Percentiles rank a stretch among this genome's conserved stretches.
phyloP scores from a whole-genome alignment of 192 early-diverging fungal genomes.

The Podila minutissima region DNA sequence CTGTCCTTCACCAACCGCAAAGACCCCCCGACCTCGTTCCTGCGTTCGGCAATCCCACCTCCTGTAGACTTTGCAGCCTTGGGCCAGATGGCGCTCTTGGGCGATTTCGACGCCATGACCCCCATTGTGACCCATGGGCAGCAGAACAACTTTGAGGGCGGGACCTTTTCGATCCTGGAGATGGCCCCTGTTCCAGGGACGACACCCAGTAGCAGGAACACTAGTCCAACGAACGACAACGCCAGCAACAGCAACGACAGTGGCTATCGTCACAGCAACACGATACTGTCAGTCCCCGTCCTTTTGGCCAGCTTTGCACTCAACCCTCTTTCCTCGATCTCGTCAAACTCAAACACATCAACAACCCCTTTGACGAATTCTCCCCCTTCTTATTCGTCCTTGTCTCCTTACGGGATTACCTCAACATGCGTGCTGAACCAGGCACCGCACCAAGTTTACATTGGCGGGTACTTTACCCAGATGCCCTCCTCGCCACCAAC shows the following conservation, averaged over 20 bases:
- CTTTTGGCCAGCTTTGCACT: constrained; percentile 31
- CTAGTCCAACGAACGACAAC: not conserved
- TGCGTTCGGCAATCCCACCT: constrained; percentile 8
- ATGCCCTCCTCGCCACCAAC: not conserved
- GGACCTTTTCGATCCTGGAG: constrained; percentile 37
- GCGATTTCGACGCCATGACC: constrained; percentile 41
- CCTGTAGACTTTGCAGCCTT: constrained; percentile 32
- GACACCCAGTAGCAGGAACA: not conserved
- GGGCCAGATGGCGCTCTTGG: constrained; percentile 37
- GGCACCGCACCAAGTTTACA: constrained; percentile 40
- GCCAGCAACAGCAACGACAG: not conserved
- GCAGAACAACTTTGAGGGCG: constrained; percentile 31
- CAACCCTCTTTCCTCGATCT: not conserved
- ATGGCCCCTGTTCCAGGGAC: constrained; percentile 5
- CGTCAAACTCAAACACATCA: no score
- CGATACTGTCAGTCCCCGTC: constrained; percentile 21
- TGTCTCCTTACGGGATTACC: constrained; percentile 13
- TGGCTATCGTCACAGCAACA: not conserved
- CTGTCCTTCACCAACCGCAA: constrained; percentile 10
- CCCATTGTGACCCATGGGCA: constrained; percentile 23
- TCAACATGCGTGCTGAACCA: constrained; percentile 32
- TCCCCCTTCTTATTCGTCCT: no score
- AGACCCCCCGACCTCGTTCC: not conserved
- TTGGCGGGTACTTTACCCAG: constrained; percentile 41
- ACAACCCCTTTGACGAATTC: no score